Conservation (phyloP, 345 rosid species). For the Heritiera littoralis region DNA sequence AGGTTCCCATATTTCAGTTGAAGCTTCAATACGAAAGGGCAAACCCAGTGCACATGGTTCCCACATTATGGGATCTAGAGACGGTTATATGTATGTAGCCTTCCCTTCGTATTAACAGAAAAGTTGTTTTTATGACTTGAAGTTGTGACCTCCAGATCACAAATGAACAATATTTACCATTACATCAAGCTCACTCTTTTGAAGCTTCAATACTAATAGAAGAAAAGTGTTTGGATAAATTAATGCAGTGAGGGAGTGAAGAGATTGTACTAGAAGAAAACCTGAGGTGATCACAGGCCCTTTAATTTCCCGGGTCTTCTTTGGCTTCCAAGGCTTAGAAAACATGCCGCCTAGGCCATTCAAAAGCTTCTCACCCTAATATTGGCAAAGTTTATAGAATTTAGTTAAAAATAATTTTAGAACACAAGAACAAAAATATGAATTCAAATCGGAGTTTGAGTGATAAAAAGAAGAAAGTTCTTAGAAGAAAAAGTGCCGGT, state of each 20-base stretch:
- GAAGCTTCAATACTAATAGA: too few relatives aligned
- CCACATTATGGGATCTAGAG: too few relatives aligned
- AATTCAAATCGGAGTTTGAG: neutral
- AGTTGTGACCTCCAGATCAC: too few relatives aligned
- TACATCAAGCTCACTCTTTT: too few relatives aligned
- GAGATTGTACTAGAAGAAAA: slow-evolving; percentile 22
- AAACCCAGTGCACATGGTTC: too few relatives aligned
- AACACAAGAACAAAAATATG: neutral
- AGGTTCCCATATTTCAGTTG: neutral
- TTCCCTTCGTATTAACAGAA: too few relatives aligned
- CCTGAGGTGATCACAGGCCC: slow-evolving; percentile 81
- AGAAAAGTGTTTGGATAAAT: neutral
- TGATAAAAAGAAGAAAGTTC: too few relatives aligned
- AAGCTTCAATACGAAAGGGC: neutral
- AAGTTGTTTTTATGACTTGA: too few relatives aligned
- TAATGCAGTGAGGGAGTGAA: neutral
- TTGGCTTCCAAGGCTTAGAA: slow-evolving; percentile 93
- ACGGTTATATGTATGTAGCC: too few relatives aligned
- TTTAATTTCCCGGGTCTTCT: slow-evolving; percentile 62
- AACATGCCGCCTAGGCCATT: slow-evolving; percentile 93
- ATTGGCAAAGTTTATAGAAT: slow-evolving; percentile 12
- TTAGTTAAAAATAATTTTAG: neutral
- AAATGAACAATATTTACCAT: too few relatives aligned
- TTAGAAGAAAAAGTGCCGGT: too few relatives aligned
- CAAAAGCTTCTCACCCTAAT: slow-evolving; percentile 89